Evolutionary conservation across 352 stramenopile genomes (phyloP).

Genomic region (Globisporangium solare): DNA sequence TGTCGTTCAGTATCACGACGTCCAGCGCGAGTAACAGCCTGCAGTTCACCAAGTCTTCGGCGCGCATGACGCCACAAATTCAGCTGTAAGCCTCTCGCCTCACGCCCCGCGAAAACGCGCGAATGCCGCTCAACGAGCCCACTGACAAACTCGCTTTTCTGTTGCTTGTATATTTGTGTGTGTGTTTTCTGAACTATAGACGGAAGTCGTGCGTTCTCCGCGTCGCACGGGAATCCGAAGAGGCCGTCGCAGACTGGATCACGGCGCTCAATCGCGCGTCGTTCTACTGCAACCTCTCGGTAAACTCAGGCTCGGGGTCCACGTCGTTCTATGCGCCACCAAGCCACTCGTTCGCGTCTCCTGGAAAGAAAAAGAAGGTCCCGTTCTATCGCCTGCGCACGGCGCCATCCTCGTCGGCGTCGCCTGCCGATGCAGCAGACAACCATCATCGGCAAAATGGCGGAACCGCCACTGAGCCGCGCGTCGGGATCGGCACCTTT

Average conservation of each 20-base stretch:
- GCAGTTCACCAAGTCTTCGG: slow-evolving; percentile 70
- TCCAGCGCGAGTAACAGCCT: slow-evolving; percentile 47
- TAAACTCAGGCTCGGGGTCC: slow-evolving; percentile 28
- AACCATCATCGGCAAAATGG: slow-evolving; percentile 20
- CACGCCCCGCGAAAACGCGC: too few relatives aligned
- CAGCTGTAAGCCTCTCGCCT: slow-evolving; percentile 7
- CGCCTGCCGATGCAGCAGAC: slow-evolving; percentile 16
- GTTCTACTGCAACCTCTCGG: slow-evolving; percentile 60
- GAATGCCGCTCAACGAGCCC: too few relatives aligned
- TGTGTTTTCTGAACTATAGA: too few relatives aligned
- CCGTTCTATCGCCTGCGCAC: slow-evolving; percentile 65
- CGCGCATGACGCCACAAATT: slow-evolving; percentile 62
- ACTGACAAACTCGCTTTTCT: too few relatives aligned
- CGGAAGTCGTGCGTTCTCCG: slow-evolving; percentile 64
- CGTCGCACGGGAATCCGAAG: slow-evolving; percentile 53
- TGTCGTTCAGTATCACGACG: slow-evolving; percentile 69
- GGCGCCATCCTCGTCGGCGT: slow-evolving; percentile 31
- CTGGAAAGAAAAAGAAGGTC: slow-evolving; percentile 26
- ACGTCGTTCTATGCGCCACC: slow-evolving; percentile 22
- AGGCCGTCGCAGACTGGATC: slow-evolving; percentile 45
- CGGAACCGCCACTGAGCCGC: slow-evolving; percentile 3
- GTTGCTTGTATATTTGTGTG: too few relatives aligned
- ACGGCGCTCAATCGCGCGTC: slow-evolving; percentile 65
- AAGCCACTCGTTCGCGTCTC: slow-evolving; percentile 20
- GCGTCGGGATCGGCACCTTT: slow-evolving; percentile 11